phyloP scores from a whole-genome alignment of 73 alveolate genomes.

The Tetrahymena elliotti region DNA sequence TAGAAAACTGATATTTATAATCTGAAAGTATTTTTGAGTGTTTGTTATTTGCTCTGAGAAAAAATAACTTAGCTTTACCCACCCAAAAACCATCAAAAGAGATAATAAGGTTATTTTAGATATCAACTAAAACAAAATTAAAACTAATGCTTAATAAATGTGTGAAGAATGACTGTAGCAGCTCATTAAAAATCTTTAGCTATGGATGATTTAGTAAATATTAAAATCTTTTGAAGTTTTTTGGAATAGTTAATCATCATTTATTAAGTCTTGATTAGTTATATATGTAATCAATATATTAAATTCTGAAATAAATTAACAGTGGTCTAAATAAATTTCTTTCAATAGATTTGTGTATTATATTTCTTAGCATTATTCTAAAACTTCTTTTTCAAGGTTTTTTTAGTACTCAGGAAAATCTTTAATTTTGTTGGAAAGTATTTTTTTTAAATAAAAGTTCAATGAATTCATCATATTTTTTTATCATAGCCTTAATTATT shows the following conservation, averaged over 20 bases:
- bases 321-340: neutral
- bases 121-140: neutral
- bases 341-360: neutral
- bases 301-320: neutral
- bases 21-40: neutral
- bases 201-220: neutral
- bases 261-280: neutral
- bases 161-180: neutral
- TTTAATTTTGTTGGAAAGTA: neutral
- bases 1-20: neutral
- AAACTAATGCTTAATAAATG: neutral
- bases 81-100: neutral
- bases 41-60: neutral
- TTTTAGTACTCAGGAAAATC: neutral
- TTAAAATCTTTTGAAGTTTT: neutral
- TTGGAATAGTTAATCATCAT: neutral
- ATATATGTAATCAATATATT: neutral
- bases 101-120: neutral
- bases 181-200: neutral
- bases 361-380: neutral
- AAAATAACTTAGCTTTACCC: neutral
- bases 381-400: neutral
- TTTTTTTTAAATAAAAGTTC: neutral
- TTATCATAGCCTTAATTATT: neutral
- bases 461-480: neutral